Percentiles rank a stretch among this genome's conserved stretches.
Conservation (phyloP, 805 yeast species). For the Starmerella potacharoeniae region DNA sequence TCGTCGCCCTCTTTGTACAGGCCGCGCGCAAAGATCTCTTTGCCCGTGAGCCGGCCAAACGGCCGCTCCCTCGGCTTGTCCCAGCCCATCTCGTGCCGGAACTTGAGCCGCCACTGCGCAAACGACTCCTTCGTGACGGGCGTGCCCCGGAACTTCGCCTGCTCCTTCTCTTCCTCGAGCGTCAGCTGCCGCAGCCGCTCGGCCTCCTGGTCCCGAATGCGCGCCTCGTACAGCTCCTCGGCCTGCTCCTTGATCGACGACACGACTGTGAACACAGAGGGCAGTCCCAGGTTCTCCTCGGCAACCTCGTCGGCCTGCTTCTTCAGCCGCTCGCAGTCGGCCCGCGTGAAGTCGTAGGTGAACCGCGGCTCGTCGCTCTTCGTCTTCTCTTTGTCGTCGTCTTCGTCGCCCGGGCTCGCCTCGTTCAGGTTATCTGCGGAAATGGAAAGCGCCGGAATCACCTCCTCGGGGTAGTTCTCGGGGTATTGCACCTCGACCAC, state of each 20-base stretch:
- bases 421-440: constrained; percentile 33
- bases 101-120: constrained; percentile 55
- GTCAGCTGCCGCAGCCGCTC: constrained; percentile 46
- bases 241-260: constrained; percentile 72
- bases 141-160: constrained; percentile 83
- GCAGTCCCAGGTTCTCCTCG: constrained; percentile 75
- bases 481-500: constrained; percentile 60
- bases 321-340: constrained; percentile 24
- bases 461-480: constrained; percentile 67
- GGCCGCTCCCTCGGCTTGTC: constrained; percentile 48
- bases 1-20: constrained; percentile 62
- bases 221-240: constrained; percentile 53
- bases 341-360: constrained; percentile 38
- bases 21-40: constrained; percentile 82
- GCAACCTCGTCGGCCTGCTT: constrained; percentile 34
- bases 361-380: constrained; percentile 31
- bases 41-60: constrained; percentile 71
- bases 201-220: constrained; percentile 43
- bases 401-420: constrained; percentile 38
- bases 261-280: constrained; percentile 73
- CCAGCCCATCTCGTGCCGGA: constrained; percentile 61
- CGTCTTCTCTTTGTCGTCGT: constrained; percentile 27
- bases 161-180: constrained; percentile 68
- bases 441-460: constrained; percentile 30
- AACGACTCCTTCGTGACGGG: constrained; percentile 74